Percentiles rank a stretch among this genome's conserved stretches.
Conservation (phyloP, 306 rosid genomes). For the Quercus aquifolioides region DNA sequence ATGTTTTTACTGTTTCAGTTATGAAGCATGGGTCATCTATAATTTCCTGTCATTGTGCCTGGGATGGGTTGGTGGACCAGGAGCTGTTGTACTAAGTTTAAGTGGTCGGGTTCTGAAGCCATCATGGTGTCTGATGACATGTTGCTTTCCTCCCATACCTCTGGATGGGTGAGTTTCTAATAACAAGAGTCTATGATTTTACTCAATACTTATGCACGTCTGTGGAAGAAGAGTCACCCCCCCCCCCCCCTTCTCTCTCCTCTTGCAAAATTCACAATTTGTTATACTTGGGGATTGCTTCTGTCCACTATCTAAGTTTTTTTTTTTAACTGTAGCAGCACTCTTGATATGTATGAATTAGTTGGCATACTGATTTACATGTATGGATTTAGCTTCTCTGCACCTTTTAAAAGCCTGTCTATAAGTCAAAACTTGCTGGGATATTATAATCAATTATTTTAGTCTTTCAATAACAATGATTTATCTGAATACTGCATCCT, state of each 20-base stretch:
- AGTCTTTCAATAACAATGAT: constrained; percentile 2
- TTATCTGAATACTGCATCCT: constrained; percentile 11
- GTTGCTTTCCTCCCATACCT: constrained; percentile 86
- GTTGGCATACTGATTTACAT: not conserved
- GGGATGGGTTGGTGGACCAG: constrained; percentile 99
- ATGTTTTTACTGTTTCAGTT: constrained; percentile 49
- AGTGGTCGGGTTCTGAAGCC: constrained; percentile 89
- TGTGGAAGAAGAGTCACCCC: not conserved
- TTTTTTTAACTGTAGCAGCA: too few species aligned
- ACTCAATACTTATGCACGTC: not conserved
- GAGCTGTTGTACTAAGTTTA: constrained; percentile 92
- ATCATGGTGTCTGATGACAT: constrained; percentile 78
- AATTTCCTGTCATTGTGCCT: constrained; percentile 85
- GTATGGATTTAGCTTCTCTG: not conserved
- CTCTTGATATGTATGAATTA: not conserved
- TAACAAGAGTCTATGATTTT: not conserved
- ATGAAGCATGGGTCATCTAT: constrained; percentile 98
- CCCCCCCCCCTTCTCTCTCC: not conserved
- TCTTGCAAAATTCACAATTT: too few species aligned
- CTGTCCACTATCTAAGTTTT: too few species aligned
- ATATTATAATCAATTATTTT: not conserved
- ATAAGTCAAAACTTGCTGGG: not conserved
- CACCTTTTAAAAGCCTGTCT: not conserved
- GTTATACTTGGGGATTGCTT: too few species aligned
- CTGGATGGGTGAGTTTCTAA: constrained; percentile 86